phyloP scores from a whole-genome alignment of 1,139 yeast genomes.

The Kodamaea anthophila region DNA sequence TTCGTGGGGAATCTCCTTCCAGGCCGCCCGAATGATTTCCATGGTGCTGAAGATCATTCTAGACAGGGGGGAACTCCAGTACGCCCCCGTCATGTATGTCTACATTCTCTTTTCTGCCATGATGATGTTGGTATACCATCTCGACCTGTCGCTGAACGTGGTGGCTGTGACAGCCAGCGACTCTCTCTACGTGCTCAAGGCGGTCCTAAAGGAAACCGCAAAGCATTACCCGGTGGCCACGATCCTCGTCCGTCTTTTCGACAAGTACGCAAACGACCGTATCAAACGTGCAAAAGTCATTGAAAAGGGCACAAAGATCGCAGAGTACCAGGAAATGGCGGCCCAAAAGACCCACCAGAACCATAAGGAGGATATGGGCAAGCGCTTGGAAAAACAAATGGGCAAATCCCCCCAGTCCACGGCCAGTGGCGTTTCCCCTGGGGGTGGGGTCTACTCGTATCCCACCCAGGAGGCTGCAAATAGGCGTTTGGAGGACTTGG shows the following conservation, averaged over 20 bases:
- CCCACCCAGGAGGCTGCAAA: slow-evolving; percentile 4
- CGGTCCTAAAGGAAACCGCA: slow-evolving; percentile 49
- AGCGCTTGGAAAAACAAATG: neutral
- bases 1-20: slow-evolving; percentile 81
- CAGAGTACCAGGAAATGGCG: slow-evolving; percentile 32
- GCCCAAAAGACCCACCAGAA: slow-evolving; percentile 20
- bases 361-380: slow-evolving; percentile 2
- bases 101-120: slow-evolving; percentile 63
- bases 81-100: slow-evolving; percentile 52
- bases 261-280: slow-evolving; percentile 42
- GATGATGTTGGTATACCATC: slow-evolving; percentile 69
- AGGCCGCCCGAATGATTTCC: slow-evolving; percentile 77
- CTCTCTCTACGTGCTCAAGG: slow-evolving; percentile 47
- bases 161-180: slow-evolving; percentile 58
- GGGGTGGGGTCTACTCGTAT: slow-evolving; percentile 20
- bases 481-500: slow-evolving; percentile 25
- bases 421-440: slow-evolving; percentile 30
- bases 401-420: slow-evolving; percentile 11
- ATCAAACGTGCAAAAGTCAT: slow-evolving; percentile 40
- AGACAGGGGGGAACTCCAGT: slow-evolving; percentile 45
- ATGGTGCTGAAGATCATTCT: slow-evolving; percentile 56
- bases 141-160: slow-evolving; percentile 51
- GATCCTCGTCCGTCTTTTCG: slow-evolving; percentile 35
- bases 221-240: slow-evolving; percentile 42
- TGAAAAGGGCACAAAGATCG: slow-evolving; percentile 33